Evolutionary conservation across 2,329 filamentous ascomycete genomes (phyloP).

Genomic region (Cordyceps cicadae): DNA sequence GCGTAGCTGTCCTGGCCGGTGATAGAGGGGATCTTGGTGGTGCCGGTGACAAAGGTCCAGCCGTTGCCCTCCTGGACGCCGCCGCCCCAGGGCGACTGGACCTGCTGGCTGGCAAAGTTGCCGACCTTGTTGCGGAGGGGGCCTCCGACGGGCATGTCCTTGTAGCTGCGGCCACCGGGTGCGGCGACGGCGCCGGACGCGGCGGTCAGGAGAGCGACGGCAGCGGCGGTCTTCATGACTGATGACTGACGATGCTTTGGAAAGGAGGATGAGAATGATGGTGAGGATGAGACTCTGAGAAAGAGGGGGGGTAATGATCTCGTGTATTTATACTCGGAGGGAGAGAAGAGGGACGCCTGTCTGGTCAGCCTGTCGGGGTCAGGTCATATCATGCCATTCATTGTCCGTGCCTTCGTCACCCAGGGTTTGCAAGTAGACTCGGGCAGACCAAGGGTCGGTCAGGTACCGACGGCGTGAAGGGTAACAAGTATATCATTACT

Average conservation of each 20-base stretch:
- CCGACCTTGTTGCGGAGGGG: background rate
- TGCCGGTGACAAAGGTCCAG: slow-evolving; percentile 4
- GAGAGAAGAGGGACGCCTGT: background rate
- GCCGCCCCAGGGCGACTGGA: background rate
- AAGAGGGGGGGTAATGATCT: background rate
- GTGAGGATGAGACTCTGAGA: background rate
- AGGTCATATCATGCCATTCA: no score
- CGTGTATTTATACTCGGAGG: background rate
- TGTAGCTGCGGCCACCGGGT: background rate
- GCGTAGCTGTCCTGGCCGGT: background rate
- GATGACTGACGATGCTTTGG: background rate
- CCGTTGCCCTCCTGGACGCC: background rate
- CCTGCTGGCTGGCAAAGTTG: background rate
- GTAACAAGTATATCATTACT: background rate
- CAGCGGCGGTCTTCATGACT: slow-evolving; percentile 1
- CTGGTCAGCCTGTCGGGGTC: background rate
- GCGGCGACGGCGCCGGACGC: background rate
- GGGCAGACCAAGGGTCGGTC: background rate
- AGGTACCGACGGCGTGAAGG: no score
- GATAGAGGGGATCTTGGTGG: slow-evolving; percentile 5
- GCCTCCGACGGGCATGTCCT: background rate
- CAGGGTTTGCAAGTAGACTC: background rate
- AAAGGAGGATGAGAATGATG: background rate
- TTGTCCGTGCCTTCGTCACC: no score
- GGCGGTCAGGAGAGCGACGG: background rate